A percentile compares a stretch with the other conserved stretches of the same genome.
These are phyloP conservation scores for Trifolium pratense DNA, from an alignment of 306 rosid genomes.

Conservation along the genomic window DNA sequence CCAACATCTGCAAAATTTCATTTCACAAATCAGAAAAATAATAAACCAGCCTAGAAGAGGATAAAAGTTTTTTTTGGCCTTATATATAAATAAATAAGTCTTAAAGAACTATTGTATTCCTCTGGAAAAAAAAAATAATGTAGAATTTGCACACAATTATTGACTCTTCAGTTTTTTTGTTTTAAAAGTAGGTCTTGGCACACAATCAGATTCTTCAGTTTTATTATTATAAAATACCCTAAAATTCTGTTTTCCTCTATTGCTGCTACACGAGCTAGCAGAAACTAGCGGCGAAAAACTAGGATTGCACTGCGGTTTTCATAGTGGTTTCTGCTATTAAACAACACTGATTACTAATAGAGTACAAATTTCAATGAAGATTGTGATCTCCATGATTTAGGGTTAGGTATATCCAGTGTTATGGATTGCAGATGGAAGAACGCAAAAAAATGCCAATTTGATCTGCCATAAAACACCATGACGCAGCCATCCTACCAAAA, in stretches of 20 bases:
- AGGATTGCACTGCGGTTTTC: neutral
- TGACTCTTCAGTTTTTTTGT: neutral
- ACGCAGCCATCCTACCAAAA: too few relatives aligned
- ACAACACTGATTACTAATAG: neutral
- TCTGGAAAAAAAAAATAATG: neutral
- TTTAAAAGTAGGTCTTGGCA: neutral
- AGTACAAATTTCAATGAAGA: neutral
- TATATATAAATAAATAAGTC: neutral
- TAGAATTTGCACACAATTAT: conserved; percentile 2
- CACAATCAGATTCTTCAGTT: too few relatives aligned
- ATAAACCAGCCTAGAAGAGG: conserved; percentile 22
- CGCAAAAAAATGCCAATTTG: neutral
- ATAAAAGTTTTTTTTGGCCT: neutral
- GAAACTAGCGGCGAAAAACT: neutral
- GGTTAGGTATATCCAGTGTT: neutral
- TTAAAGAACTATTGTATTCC: neutral
- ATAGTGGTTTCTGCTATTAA: neutral
- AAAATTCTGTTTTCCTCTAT: too few relatives aligned
- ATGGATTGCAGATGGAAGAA: neutral
- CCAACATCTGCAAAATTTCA: conserved; percentile 81
- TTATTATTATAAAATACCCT: too few relatives aligned
- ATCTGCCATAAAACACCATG: too few relatives aligned
- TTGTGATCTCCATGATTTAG: neutral
- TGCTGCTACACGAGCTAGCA: too few relatives aligned
- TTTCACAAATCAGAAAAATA: conserved; percentile 36